Percentiles rank a stretch among this genome's conserved stretches.
Evolutionary conservation across 805 yeast species (phyloP).

Genomic region (Monosporozyma aquatica): DNA sequence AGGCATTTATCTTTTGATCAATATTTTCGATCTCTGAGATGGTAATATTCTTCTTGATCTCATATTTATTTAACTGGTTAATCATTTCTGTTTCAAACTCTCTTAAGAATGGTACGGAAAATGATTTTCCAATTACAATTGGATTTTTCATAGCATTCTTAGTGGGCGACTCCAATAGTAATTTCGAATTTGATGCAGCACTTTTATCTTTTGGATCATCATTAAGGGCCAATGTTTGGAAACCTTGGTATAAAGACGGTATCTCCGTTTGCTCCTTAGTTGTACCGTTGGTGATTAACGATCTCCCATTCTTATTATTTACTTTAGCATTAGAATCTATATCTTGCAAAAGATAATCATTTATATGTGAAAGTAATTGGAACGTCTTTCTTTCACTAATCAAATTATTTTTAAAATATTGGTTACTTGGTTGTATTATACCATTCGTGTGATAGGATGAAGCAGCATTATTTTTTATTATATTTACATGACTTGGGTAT

Average conservation of each 20-base stretch:
- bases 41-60: slow-evolving; percentile 55
- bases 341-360: slow-evolving; percentile 51
- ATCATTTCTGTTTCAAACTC: slow-evolving; percentile 34
- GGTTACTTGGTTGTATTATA: slow-evolving; percentile 18
- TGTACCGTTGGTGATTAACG: background rate
- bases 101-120: slow-evolving; percentile 33
- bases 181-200: too few relatives aligned
- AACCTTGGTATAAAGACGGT: slow-evolving; percentile 6
- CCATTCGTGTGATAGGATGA: background rate
- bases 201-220: background rate
- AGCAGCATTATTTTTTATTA: background rate
- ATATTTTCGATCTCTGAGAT: slow-evolving; percentile 56
- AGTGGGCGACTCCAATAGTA: background rate
- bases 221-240: slow-evolving; percentile 1
- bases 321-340: slow-evolving; percentile 29
- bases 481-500: background rate
- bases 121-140: slow-evolving; percentile 36
- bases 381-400: slow-evolving; percentile 34
- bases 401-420: slow-evolving; percentile 32
- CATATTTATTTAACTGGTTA: slow-evolving; percentile 44
- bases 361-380: slow-evolving; percentile 43
- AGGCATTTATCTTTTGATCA: slow-evolving; percentile 45
- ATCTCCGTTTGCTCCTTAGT: background rate
- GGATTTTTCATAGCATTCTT: slow-evolving; percentile 26
- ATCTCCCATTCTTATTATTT: slow-evolving; percentile 8